phyloP scores from a whole-genome alignment of 176 grass and related monocot genomes.

The Cymbopogon citratus region DNA sequence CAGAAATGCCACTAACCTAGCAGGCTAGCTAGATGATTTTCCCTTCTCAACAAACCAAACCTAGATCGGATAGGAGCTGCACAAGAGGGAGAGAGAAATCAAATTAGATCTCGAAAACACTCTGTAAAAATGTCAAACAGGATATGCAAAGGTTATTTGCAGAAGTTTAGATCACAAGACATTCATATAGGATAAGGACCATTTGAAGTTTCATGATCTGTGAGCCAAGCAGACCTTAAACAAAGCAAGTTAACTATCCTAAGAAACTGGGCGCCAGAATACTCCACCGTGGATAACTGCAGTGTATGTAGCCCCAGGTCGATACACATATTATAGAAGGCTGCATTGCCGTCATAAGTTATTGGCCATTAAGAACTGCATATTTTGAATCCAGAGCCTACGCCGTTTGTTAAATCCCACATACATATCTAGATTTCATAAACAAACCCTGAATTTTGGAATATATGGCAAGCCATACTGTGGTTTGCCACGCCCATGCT shows the following conservation, averaged over 20 bases:
- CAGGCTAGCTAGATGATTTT: too few relatives aligned
- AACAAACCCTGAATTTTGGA: constrained; percentile 29
- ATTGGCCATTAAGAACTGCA: constrained; percentile 24
- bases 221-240: constrained; percentile 12
- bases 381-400: constrained; percentile 29
- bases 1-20: too few relatives aligned
- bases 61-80: too few relatives aligned
- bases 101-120: too few relatives aligned
- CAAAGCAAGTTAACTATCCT: constrained; percentile 9
- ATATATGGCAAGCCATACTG: constrained; percentile 15
- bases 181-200: constrained; percentile 2
- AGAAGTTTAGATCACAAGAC: too few relatives aligned
- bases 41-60: too few relatives aligned
- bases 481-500: background rate
- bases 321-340: constrained; percentile 12
- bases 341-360: constrained; percentile 29
- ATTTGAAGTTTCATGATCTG: background rate
- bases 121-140: too few relatives aligned
- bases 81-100: too few relatives aligned
- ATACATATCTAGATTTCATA: constrained; percentile 31
- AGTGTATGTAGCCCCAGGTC: background rate
- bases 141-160: too few relatives aligned
- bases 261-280: background rate
- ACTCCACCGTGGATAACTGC: background rate
- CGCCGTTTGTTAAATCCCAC: constrained; percentile 31